Base-by-base conservation (phyloP, 805 yeast genomes). In the Wickerhamiella slavikovae region DNA sequence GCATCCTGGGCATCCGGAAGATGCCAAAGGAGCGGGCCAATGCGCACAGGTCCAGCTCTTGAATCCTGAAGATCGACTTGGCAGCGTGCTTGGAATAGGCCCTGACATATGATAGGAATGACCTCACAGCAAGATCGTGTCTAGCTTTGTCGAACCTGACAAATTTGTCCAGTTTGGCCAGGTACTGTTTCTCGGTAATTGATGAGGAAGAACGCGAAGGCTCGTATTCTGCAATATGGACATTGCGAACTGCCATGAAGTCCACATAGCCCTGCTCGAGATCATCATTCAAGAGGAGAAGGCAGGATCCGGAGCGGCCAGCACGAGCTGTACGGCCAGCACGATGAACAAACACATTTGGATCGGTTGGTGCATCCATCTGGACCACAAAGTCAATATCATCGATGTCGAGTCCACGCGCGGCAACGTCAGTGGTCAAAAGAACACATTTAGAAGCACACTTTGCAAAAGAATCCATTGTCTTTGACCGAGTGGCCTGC, bases 371-470 rank as follows among this genome's bases (percentile, higher is more conserved):
- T 2, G 96, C 93, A 38, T 89, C 96, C 15, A 85, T 41, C 47
- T 89, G 98, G n/a, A 89, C 55, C 3, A 85, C 96, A 16, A 83
- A 53, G 44, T 89, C 96, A 7, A 89, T 95, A 31, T 83, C 89
- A 1, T 93, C 92, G 17, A 89, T 73, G 55, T 89, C 98, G 15
- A 89, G 66, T 25, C 98, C 98, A 46, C 98, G 64, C 0, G 96
- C 94, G 1, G 98, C 95, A n/a, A 89, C 94, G 58, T 89, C 98
- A 0, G 98, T 89, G 2, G 98, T 82, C 52, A 89, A 56, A 15
- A 89, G 52, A 1, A 85, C 66, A 7, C 71, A 58, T 38, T 68
- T 71, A 3, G 52, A 51, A 5, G 47, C 43, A 4, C 43, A 35
- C 1, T 61, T 60, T 0, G 70, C 47, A 45, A 85, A 89, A 20